These are phyloP conservation scores for Pelargonium citronellum DNA, from an alignment of 441 rosid genomes.

Conservation along the genomic window DNA sequence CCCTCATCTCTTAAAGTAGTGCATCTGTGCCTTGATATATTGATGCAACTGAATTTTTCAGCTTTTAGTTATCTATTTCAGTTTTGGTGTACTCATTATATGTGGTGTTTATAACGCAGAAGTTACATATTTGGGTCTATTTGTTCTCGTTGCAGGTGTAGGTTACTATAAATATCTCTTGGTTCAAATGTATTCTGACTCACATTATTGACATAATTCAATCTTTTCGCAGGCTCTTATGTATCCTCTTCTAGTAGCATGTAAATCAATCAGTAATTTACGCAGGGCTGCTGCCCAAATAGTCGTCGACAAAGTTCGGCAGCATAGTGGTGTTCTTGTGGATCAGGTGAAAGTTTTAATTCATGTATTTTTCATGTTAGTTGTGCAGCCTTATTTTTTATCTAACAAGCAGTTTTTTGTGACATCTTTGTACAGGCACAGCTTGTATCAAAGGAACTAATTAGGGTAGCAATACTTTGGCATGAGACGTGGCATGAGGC, in stretches of 20 bases:
- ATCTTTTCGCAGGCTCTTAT: conserved; percentile 74
- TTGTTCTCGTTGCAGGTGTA: too few relatives aligned
- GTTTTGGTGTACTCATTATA: background rate
- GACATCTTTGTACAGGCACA: conserved; percentile 56
- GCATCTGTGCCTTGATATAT: background rate
- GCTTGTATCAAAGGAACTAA: conserved; percentile 85
- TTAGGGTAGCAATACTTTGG: conserved; percentile 99
- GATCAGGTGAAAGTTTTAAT: conserved; percentile 58
- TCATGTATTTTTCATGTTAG: background rate
- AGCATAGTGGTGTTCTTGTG: conserved; percentile 89
- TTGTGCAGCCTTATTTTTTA: background rate
- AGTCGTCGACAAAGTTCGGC: conserved; percentile 97
- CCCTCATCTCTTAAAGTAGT: background rate
- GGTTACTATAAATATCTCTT: background rate
- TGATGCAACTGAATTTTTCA: background rate
- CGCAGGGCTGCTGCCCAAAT: conserved; percentile 94
- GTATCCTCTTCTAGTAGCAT: conserved; percentile 99
- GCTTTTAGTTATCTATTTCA: background rate
- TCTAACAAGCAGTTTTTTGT: conserved; percentile 16
- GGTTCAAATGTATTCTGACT: background rate
- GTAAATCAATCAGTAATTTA: conserved; percentile 92
- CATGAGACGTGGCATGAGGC: conserved; percentile 98
- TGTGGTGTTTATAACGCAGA: background rate
- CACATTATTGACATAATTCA: background rate
- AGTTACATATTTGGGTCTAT: background rate